Base-by-base conservation (phyloP, 2,329 filamentous ascomycete species). In the Ascochyta clinopodiicola region DNA sequence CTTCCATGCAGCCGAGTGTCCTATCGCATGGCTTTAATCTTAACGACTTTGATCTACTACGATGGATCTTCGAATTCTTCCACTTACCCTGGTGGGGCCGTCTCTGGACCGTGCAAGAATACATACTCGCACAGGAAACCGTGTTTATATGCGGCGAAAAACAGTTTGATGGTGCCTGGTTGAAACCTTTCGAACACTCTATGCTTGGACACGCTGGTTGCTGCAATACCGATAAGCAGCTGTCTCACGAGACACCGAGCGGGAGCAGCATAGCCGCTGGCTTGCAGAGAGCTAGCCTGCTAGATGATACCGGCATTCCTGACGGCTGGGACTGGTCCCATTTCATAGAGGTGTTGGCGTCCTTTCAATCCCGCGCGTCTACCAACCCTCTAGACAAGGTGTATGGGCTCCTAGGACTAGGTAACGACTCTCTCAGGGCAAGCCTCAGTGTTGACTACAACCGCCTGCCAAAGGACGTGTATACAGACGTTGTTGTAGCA, bases 21-120 rank as follows among this genome's bases (percentile, higher is more conserved):
- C 3, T 17, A 6, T 36, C 15, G 1, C 4, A 22, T 25, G 35
- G 15, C 3, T 8, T 45, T 7, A 32, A 32, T 32, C 31, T 32
- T 12, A 15, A 13, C 5, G 31, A 32, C 10, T 32, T 32, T 15
- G 31, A n/a, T 32, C 12, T 32, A 13, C 31, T 32, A 32, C 31
- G 31, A 5, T 32, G 31, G 10, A 32, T 32, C 13, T 32, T 32
- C 13, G 19, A 22, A 19, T 39, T 51, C 42, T 45, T 51, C 7
- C 22, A 38, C 27, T 27, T 44, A 6, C 49, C 40, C 9, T 51
- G 42, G 49, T 51, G 42, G 42, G 39, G 19, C 15, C 49, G 42
- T 2, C 17, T 51, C 9, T 45, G 49, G 49, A 45, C 49, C n/a
- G 49, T 21, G 5, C 49, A 45, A 25, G 49, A 52, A n/a, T 52